Conservation (phyloP, 768 basidiomycete genomes). For the Fomitopsis serialis region DNA sequence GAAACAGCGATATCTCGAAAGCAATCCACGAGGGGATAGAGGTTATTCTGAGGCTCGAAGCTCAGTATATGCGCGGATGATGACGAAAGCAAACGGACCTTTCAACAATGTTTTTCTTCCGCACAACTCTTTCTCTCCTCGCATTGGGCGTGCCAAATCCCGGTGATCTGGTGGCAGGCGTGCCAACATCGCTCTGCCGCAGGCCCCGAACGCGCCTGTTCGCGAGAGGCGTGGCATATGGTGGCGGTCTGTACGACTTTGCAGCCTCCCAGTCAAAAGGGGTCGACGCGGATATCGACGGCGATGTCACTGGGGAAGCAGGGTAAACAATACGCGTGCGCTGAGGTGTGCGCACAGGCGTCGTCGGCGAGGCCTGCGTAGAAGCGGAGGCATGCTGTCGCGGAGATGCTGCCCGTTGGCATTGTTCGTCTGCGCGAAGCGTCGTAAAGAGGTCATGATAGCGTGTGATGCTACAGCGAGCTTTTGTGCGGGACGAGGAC, state of each 20-base stretch:
- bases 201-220: conserved; percentile 36
- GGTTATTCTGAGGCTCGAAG: conserved; percentile 38
- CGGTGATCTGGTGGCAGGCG: conserved; percentile 19
- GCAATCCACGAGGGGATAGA: conserved; percentile 66
- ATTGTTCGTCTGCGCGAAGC: conserved; percentile 22
- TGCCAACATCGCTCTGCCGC: conserved; percentile 15
- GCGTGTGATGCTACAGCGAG: not conserved
- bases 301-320: conserved; percentile 54
- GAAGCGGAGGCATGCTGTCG: conserved; percentile 8
- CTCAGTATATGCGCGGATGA: not conserved
- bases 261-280: conserved; percentile 90
- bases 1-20: conserved; percentile 78
- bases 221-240: conserved; percentile 59
- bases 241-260: conserved; percentile 61
- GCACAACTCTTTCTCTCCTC: conserved; percentile 39
- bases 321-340: conserved; percentile 40
- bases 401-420: conserved; percentile 6
- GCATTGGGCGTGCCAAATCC: conserved; percentile 36
- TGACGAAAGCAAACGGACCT: conserved; percentile 34
- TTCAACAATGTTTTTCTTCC: conserved; percentile 61
- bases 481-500: not conserved
- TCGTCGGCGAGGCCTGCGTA: conserved; percentile 6
- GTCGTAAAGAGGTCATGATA: conserved; percentile 17
- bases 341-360: conserved; percentile 36
- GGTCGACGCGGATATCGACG: conserved; percentile 68